Evolutionary conservation across 352 stramenopile genomes (phyloP).

Genomic region (Phytophthora syringae): DNA sequence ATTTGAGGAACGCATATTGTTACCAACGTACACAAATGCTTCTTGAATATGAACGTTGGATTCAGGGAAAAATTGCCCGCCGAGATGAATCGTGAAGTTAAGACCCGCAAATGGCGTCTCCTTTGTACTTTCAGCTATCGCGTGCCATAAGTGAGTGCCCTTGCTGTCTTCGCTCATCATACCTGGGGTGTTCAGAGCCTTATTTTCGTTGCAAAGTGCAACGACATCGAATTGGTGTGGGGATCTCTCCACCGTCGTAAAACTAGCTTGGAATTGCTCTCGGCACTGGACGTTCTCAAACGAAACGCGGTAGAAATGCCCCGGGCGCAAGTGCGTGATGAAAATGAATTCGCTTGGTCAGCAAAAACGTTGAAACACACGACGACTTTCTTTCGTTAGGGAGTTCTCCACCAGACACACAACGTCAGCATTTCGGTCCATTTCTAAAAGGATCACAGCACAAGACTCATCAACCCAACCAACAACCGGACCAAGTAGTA

Average conservation of each 20-base stretch:
- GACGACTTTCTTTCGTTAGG: conserved; percentile 48
- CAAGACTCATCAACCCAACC: conserved; percentile 69
- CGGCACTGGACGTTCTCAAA: conserved; percentile 55
- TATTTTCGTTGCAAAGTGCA: conserved; percentile 41
- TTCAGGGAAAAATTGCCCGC: conserved; percentile 50
- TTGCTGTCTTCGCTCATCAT: conserved; percentile 3
- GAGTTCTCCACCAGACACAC: conserved; percentile 59
- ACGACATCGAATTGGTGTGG: conserved; percentile 49
- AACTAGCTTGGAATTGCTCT: conserved; percentile 47
- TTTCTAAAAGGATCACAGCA: conserved; percentile 68
- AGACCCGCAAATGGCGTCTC: conserved; percentile 43
- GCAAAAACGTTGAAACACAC: conserved; percentile 62
- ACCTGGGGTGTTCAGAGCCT: neutral
- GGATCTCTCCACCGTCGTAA: conserved; percentile 45
- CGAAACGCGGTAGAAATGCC: conserved; percentile 64
- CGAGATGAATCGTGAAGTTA: conserved; percentile 62
- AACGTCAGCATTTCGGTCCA: conserved; percentile 62
- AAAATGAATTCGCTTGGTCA: conserved; percentile 57
- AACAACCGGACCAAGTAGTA: conserved; percentile 73
- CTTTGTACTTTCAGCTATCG: conserved; percentile 34
- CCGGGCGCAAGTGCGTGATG: conserved; percentile 60
- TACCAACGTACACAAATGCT: conserved; percentile 29
- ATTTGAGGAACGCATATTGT: conserved; percentile 1
- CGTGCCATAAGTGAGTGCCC: conserved; percentile 34
- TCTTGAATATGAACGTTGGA: conserved; percentile 44